phyloP scores from a whole-genome alignment of 2,329 filamentous ascomycete genomes.

The Ceratocystis ficicola region DNA sequence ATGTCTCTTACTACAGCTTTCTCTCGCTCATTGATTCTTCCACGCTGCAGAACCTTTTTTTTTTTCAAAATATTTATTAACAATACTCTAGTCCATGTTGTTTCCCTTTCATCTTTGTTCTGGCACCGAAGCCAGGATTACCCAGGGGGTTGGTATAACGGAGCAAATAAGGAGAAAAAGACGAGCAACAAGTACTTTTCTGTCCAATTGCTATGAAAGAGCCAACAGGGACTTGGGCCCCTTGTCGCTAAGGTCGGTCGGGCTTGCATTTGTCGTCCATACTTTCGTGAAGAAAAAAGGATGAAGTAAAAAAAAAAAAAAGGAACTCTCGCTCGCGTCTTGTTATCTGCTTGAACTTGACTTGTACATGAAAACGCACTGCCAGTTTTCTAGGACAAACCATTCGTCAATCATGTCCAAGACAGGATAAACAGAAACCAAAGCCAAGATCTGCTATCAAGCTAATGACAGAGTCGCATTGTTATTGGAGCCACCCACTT shows the following conservation, averaged over 20 bases:
- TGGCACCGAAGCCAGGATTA: no score
- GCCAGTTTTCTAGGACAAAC: not conserved
- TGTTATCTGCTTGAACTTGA: not conserved
- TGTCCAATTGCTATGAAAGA: no score
- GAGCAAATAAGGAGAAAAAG: no score
- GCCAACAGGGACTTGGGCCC: no score
- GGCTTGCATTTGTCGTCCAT: not conserved
- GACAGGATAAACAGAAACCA: not conserved
- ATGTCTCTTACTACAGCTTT: not conserved
- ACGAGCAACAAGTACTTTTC: no score
- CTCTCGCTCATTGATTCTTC: not conserved
- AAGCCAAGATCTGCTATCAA: not conserved
- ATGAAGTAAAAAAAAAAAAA: not conserved
- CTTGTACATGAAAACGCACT: not conserved
- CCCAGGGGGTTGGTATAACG: no score
- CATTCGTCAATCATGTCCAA: not conserved
- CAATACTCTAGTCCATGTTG: not conserved
- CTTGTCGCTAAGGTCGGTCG: no score
- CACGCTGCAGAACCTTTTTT: not conserved
- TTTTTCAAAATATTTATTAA: not conserved
- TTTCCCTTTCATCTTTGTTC: not conserved
- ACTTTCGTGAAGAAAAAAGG: not conserved
- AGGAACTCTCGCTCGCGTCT: not conserved
- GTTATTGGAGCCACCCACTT: not conserved
- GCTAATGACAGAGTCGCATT: not conserved